A percentile compares a stretch with the other conserved stretches of the same genome.
Evolutionary conservation across 495 filamentous ascomycete species (phyloP).

Genomic region (Neurospora terricola): DNA sequence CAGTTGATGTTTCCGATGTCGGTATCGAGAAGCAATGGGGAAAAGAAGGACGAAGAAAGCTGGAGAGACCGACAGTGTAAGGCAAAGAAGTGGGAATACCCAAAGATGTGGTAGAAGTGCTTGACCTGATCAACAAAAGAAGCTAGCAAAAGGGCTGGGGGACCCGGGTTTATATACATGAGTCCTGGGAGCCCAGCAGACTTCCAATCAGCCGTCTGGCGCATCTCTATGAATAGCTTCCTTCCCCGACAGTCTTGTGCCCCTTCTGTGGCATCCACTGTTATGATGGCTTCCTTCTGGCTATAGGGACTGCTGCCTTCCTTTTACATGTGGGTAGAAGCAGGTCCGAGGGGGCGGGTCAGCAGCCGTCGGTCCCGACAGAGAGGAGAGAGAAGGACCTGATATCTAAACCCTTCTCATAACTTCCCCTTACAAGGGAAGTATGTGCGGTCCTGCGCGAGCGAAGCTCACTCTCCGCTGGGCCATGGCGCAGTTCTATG

Average conservation of each 20-base stretch:
- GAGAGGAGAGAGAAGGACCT: neutral
- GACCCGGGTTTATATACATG: neutral
- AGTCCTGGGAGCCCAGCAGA: neutral
- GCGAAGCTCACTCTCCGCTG: neutral
- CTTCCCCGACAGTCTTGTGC: neutral
- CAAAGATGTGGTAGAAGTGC: neutral
- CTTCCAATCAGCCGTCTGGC: too few relatives aligned
- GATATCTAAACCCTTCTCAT: neutral
- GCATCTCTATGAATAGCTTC: neutral
- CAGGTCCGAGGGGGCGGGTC: neutral
- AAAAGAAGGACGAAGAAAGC: too few relatives aligned
- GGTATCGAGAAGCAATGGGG: neutral
- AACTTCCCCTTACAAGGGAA: neutral
- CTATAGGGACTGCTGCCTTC: neutral
- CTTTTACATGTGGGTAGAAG: neutral
- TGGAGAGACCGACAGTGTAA: neutral
- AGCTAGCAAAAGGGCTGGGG: neutral
- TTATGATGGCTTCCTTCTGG: neutral
- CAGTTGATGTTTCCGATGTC: neutral
- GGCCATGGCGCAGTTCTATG: neutral
- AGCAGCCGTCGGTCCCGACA: neutral
- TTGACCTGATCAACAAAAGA: neutral
- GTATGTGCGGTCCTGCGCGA: neutral
- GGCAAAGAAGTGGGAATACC: neutral
- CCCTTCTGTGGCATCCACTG: too few relatives aligned